These are phyloP conservation scores for Lepidium didymum DNA, from an alignment of 345 rosid genomes.

Conservation along the genomic window DNA sequence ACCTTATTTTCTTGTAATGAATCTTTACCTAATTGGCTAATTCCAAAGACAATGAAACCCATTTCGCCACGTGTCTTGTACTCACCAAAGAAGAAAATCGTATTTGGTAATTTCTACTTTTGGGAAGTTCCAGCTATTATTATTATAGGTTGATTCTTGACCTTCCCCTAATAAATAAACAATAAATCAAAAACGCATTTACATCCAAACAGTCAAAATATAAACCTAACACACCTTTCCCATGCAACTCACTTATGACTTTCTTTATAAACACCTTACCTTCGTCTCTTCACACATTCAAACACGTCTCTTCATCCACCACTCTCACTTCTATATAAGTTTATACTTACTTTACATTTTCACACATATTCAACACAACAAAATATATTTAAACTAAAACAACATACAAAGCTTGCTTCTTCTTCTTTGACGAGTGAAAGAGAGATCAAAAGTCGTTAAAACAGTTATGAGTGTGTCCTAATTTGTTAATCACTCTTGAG, in stretches of 20 bases:
- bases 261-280: neutral
- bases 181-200: constrained; percentile 28
- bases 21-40: constrained; percentile 10
- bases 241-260: constrained; percentile 20
- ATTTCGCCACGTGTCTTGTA: constrained; percentile 2
- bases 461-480: neutral
- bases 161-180: constrained; percentile 9
- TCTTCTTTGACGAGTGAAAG: neutral
- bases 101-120: constrained; percentile 21
- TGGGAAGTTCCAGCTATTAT: constrained; percentile 6
- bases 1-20: no score
- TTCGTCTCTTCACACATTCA: constrained; percentile 21
- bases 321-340: constrained; percentile 15
- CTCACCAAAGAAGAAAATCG: neutral
- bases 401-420: neutral
- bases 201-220: constrained; percentile 30
- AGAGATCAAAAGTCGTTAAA: neutral
- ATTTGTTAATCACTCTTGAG: neutral
- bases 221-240: constrained; percentile 28
- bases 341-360: neutral
- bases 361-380: neutral
- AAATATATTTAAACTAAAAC: neutral
- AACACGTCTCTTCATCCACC: constrained; percentile 22
- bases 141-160: constrained; percentile 20
- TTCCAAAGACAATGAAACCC: constrained; percentile 9